phyloP scores from a whole-genome alignment of 1,284 basidiomycete species.

The Papiliotrema nemorosa region DNA sequence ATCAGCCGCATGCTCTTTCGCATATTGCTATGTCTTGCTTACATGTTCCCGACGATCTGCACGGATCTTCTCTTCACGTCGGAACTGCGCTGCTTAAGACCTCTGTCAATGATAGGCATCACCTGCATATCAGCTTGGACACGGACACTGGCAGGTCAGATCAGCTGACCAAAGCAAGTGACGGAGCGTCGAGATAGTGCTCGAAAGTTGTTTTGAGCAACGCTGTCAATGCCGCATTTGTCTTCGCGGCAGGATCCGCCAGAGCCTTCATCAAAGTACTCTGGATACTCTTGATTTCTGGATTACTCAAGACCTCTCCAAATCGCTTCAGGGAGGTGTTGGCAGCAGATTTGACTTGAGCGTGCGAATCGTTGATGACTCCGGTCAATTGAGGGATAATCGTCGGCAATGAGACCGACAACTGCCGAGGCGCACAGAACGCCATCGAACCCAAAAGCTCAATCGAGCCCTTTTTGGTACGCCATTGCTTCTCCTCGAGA shows the following conservation, averaged over 20 bases:
- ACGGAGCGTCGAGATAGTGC: slow-evolving; percentile 98
- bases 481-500: slow-evolving; percentile 97
- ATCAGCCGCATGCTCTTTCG: not conserved
- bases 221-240: slow-evolving; percentile 72
- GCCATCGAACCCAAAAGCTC: slow-evolving; percentile 98
- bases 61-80: slow-evolving; percentile 94
- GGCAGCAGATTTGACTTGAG: slow-evolving; percentile 89
- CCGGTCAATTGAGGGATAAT: slow-evolving; percentile 94
- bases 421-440: slow-evolving; percentile 92
- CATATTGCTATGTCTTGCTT: not conserved
- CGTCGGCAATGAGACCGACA: slow-evolving; percentile 91
- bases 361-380: slow-evolving; percentile 94
- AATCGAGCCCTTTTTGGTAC: slow-evolving; percentile 95
- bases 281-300: slow-evolving; percentile 89
- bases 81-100: slow-evolving; percentile 84
- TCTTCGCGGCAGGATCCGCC: slow-evolving; percentile 87
- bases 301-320: slow-evolving; percentile 92
- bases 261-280: slow-evolving; percentile 92
- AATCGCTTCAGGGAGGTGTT: slow-evolving; percentile 97
- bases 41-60: slow-evolving; percentile 92
- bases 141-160: no score
- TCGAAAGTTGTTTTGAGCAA: slow-evolving; percentile 94
- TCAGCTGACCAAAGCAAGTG: slow-evolving; percentile 76
- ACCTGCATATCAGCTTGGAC: slow-evolving; percentile 59
- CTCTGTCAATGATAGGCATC: slow-evolving; percentile 92